phyloP scores from a whole-genome alignment of 129 eudicot species.

The Pittosporum tobira region DNA sequence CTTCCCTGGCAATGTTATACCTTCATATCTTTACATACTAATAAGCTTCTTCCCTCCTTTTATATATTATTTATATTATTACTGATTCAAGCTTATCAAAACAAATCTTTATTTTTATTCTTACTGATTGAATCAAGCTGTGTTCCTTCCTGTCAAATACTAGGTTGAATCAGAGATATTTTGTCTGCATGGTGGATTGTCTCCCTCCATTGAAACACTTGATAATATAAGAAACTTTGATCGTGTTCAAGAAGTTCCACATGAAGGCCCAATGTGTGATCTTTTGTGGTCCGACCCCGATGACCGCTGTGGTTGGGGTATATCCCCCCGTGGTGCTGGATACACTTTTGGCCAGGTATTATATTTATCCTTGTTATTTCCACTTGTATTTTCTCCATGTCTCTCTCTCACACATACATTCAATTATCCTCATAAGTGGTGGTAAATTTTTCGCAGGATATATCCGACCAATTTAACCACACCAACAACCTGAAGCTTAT shows the following conservation, averaged over 20 bases:
- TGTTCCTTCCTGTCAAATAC: constrained; percentile 1
- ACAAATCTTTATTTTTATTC: too few relatives aligned
- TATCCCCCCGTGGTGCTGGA: constrained; percentile 95
- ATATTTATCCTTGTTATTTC: not conserved
- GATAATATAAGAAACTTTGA: constrained; percentile 84
- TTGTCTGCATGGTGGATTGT: constrained; percentile 91
- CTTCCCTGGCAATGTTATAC: not conserved
- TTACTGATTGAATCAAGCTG: not conserved
- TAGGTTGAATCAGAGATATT: constrained; percentile 96
- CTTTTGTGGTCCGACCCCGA: constrained; percentile 95
- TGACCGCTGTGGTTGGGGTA: constrained; percentile 99
- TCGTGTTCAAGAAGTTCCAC: constrained; percentile 99
- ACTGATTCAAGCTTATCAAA: too few relatives aligned
- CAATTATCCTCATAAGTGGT: not conserved
- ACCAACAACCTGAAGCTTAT: constrained; percentile 79
- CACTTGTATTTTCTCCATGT: not conserved
- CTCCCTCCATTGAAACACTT: constrained; percentile 89
- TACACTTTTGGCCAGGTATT: constrained; percentile 95
- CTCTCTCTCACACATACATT: not conserved
- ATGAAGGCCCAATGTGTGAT: constrained; percentile 98
- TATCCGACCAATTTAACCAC: constrained; percentile 90
- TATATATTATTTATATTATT: too few relatives aligned
- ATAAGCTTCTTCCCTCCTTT: not conserved
- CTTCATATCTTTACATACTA: not conserved
- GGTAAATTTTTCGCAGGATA: constrained; percentile 43